Conservation (phyloP, 345 rosid species). For the Pistacia integerrima region DNA sequence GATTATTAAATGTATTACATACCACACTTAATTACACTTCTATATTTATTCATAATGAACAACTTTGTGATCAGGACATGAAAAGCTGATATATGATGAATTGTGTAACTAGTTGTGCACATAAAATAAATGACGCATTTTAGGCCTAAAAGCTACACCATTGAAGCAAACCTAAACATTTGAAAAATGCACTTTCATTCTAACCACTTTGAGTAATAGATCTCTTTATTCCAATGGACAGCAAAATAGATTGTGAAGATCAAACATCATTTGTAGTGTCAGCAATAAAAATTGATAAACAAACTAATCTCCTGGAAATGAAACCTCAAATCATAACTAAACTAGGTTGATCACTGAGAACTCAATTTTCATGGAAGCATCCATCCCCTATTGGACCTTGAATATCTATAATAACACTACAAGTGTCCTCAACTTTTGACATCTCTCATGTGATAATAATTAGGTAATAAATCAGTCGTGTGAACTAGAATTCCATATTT, state of each 20-base stretch:
- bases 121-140: neutral
- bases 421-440: neutral
- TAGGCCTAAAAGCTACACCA: neutral
- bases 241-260: neutral
- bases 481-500: slow-evolving; percentile 2
- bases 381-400: neutral
- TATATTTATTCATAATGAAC: neutral
- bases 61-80: neutral
- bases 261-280: neutral
- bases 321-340: neutral
- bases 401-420: neutral
- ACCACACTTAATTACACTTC: neutral
- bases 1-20: neutral
- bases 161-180: neutral
- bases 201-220: neutral
- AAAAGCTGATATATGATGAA: neutral
- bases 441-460: neutral
- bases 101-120: neutral
- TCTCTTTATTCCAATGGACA: neutral
- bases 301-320: neutral
- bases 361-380: neutral
- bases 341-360: slow-evolving; percentile 1
- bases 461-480: neutral
- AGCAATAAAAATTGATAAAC: neutral
- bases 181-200: neutral